Evolutionary conservation across 2,329 filamentous ascomycete genomes (phyloP), one percentile per base, ranked within the genome.

Genomic region (Trichoderma pleuroti): DNA sequence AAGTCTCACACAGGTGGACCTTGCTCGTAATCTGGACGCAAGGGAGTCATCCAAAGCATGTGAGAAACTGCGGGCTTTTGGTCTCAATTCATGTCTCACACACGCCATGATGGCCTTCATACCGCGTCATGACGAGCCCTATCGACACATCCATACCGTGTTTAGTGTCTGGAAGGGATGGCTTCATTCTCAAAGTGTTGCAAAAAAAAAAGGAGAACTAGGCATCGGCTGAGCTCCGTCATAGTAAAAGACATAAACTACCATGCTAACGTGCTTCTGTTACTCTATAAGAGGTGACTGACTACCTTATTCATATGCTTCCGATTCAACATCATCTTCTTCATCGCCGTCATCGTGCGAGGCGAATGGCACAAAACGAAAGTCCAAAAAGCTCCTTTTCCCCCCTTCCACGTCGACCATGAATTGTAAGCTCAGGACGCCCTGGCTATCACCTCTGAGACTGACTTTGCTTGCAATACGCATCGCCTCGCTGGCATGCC

Each of bases 361-460:
- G 18, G 86, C 84, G 68, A 90, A 90, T 18, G 93, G 93, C 70
- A 97, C 90, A 77, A 96, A 93, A 24, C 92, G 86, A 79, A 95
- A 97, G 79, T 96, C 92, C 28, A 96, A 85, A 81, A 95, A 97
- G 75, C 90, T 92, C 49, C 90, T 84, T 28, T 85, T 85, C 6
- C 87, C 86, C 8, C 87, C 87, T 72, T 96, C 93, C 54, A 94
- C 86, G 78, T 98, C 93, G 18, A 99, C 91, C 92, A 99, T 96
- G 77, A 98, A 98, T 78, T 99, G 96, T 79, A 98, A 82, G 80
- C 93, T 98, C 74, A 99, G 81, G 34, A 99, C 95, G 0, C 96
- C 95, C 78, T 97, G 93, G 2, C 88, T 86, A 80, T 99, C 96
- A 0, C 93, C 91, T 18, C 96, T 87, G 72, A 99, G 87, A 78